Evolutionary conservation across 768 basidiomycete genomes (phyloP), one percentile per base, ranked within the genome.

Genomic region (Tylopilus subfusipes): DNA sequence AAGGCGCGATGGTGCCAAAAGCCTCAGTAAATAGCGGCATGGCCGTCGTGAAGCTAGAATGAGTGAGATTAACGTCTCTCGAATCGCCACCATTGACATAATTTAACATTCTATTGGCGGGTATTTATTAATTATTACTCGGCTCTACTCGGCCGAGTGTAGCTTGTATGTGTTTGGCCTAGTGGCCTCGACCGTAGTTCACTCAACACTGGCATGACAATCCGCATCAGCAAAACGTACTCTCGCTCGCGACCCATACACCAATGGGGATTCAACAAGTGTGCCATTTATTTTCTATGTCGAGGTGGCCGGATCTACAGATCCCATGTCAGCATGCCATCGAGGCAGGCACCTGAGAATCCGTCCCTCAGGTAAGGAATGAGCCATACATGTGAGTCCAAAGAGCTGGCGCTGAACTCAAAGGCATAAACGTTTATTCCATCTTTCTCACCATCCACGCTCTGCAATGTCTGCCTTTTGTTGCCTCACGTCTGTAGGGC

Each of bases 391-490:
- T 54, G 53, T 12, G 49, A 52, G 22, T 21, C 13, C 49, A 52
- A 11, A 16, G 48, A 52, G 11, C 27, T 30, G 3, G 49, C 42
- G 21, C 12, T 36, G 7, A 49, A 42, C 18, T 52, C 53, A 11
- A 43, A 36, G 19, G 49, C 49, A 36, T 34, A 24, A 2, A 54
- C 50, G 27, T 40, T 30, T 16, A 33, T 52, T 27, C 53, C 53
- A 25, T 54, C 33, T 25, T 42, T 36, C 43, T 51, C 49, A 11
- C 36, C 43, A 18, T 36, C 27, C 12, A 54, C 53, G 21, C 27
- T 27, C 36, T 54, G 53, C 21, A 54, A 42, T 4, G 42, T 54
- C 48, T n/a, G n/a, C n/a, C n/a, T n/a, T n/a, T n/a, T n/a, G n/a
- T n/a, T n/a, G n/a, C n/a, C n/a, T n/a, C n/a, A n/a, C n/a, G n/a